These are phyloP conservation scores for Cyclocybe aegerita DNA, from an alignment of 768 basidiomycete genomes.

Conservation along the genomic window DNA sequence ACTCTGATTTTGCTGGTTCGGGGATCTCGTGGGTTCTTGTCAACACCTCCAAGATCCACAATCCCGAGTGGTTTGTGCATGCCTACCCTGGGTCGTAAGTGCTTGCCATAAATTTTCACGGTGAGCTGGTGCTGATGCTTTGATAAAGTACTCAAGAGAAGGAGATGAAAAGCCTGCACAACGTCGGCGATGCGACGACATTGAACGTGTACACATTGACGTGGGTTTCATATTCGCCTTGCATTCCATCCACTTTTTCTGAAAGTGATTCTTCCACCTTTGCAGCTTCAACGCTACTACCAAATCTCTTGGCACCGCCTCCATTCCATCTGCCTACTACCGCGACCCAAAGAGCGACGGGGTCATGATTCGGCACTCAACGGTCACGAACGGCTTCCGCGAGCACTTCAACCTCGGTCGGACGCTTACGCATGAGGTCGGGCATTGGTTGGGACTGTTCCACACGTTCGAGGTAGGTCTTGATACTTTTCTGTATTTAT, in stretches of 20 bases:
- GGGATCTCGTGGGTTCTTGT: conserved; percentile 35
- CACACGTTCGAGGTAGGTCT: conserved; percentile 29
- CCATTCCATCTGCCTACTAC: conserved; percentile 36
- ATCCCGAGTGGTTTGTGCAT: conserved; percentile 7
- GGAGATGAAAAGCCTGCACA: conserved; percentile 33
- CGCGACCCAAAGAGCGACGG: conserved; percentile 33
- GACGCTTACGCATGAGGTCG: conserved; percentile 44
- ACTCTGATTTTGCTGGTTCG: conserved; percentile 29
- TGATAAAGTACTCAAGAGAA: conserved; percentile 21
- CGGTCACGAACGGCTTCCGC: neutral
- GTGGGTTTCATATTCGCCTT: neutral
- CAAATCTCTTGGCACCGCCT: conserved; percentile 41
- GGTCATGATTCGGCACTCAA: conserved; percentile 13
- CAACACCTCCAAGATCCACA: conserved; percentile 17
- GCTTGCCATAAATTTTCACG: too few species aligned
- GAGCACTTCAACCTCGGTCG: conserved; percentile 10
- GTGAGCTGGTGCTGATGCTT: neutral
- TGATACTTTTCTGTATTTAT: neutral
- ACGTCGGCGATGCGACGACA: conserved; percentile 33
- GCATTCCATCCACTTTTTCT: neutral
- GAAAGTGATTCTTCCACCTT: neutral
- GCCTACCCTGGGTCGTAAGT: conserved; percentile 12
- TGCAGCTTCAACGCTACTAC: conserved; percentile 25
- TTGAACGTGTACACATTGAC: conserved; percentile 41
- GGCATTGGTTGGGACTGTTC: conserved; percentile 49